These are phyloP conservation scores for Glycine latifolia DNA, from an alignment of 306 rosid genomes.

Conservation along the genomic window DNA sequence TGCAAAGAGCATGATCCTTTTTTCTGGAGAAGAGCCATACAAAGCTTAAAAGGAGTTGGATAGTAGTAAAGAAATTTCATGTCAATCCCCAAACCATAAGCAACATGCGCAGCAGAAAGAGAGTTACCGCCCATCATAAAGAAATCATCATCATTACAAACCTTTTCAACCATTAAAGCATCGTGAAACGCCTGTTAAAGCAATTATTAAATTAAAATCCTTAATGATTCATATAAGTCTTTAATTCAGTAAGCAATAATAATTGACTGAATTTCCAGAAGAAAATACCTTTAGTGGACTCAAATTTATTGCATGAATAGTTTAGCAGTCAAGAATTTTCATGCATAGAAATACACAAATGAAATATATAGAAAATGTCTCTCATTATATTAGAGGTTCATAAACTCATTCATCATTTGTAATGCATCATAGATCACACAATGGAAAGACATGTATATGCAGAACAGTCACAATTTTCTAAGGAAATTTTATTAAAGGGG, in stretches of 20 bases:
- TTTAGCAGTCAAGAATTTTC: constrained; percentile 24
- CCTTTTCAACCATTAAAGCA: constrained; percentile 69
- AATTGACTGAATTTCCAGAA: constrained; percentile 11
- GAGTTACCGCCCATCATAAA: constrained; percentile 88
- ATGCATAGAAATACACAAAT: constrained; percentile 21
- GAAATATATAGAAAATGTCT: constrained; percentile 10
- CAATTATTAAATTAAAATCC: constrained; percentile 34
- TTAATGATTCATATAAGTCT: constrained; percentile 20
- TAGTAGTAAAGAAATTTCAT: constrained; percentile 73
- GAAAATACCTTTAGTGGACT: constrained; percentile 8
- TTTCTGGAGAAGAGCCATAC: constrained; percentile 67
- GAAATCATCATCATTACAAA: constrained; percentile 78
- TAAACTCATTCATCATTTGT: constrained; percentile 27
- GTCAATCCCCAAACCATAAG: constrained; percentile 77
- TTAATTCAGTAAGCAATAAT: constrained; percentile 3
- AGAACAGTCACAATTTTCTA: background rate
- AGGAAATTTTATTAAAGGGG: background rate
- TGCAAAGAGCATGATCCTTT: constrained; percentile 56
- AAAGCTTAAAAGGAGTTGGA: constrained; percentile 77
- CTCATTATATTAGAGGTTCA: background rate
- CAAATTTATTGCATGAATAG: constrained; percentile 22
- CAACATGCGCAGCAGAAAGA: constrained; percentile 87
- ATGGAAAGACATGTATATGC: background rate
- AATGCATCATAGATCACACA: constrained; percentile 25
- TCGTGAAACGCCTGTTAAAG: constrained; percentile 71